A percentile compares a stretch with the other conserved stretches of the same genome.
These are phyloP conservation scores for Suillus discolor DNA, from an alignment of 768 basidiomycete species.

Conservation along the genomic window DNA sequence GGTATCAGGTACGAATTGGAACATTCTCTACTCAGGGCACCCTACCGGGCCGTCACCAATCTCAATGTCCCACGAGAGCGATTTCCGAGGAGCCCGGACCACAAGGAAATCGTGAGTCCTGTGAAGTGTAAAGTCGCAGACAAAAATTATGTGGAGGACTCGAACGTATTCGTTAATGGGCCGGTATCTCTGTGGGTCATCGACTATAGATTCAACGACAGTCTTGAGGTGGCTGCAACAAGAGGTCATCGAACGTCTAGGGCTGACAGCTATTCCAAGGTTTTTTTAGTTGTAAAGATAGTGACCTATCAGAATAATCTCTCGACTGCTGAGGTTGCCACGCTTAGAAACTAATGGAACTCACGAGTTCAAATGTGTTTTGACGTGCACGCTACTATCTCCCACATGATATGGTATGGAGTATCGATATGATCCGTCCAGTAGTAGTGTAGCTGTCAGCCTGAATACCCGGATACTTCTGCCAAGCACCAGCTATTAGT, in stretches of 20 bases:
- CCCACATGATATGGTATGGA: constrained; percentile 9
- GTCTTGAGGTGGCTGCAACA: neutral
- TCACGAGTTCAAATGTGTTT: constrained; percentile 5
- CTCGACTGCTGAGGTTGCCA: neutral
- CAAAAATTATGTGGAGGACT: neutral
- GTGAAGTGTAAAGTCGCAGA: neutral
- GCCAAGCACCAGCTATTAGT: neutral
- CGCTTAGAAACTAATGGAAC: neutral
- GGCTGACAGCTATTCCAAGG: neutral
- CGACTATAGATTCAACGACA: neutral
- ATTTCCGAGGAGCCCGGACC: constrained; percentile 2
- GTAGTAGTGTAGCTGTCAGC: neutral
- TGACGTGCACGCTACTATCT: neutral
- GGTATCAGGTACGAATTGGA: constrained; percentile 39
- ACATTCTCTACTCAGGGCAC: constrained; percentile 41
- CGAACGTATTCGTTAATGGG: neutral
- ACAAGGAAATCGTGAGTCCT: neutral
- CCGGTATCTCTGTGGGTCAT: neutral
- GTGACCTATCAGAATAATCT: constrained; percentile 5
- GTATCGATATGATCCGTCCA: neutral
- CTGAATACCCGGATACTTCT: neutral
- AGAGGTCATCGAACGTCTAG: neutral
- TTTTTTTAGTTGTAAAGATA: constrained; percentile 6
- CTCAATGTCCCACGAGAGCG: neutral
- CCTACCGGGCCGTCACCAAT: constrained; percentile 31